Conservation (phyloP, 345 rosid species). For the Bruguiera gymnorhiza region DNA sequence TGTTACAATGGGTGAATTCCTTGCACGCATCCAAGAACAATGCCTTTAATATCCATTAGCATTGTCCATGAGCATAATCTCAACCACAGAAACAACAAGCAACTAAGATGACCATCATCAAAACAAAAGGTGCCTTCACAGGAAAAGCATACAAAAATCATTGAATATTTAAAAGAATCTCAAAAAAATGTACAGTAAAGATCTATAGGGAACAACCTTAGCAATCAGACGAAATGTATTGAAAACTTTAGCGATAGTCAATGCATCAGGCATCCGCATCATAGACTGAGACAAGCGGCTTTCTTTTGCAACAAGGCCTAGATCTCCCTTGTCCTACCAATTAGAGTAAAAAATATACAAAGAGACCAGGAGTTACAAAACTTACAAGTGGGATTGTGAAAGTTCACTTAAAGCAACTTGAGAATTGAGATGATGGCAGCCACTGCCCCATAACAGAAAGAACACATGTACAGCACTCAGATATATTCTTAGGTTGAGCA, state of each 20-base stretch:
- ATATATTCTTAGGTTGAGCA: too few relatives aligned
- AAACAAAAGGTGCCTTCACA: background rate
- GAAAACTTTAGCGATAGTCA: conserved; percentile 81
- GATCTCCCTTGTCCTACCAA: conserved; percentile 74
- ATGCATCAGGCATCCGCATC: conserved; percentile 84
- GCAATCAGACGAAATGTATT: conserved; percentile 74
- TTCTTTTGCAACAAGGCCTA: conserved; percentile 92
- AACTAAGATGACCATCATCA: too few relatives aligned
- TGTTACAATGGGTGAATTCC: background rate
- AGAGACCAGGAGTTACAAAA: background rate
- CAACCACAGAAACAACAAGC: background rate
- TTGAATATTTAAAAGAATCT: background rate
- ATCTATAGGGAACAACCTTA: conserved; percentile 45
- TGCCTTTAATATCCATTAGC: too few relatives aligned
- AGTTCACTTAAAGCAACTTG: background rate
- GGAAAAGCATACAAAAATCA: too few relatives aligned
- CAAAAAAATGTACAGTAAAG: background rate
- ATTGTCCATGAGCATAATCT: background rate
- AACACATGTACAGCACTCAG: too few relatives aligned
- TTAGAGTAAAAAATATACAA: background rate
- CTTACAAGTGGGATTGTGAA: background rate
- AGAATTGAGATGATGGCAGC: too few relatives aligned
- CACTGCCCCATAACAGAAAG: too few relatives aligned
- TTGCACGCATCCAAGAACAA: background rate
- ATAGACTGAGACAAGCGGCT: conserved; percentile 86